Base-by-base conservation (phyloP, 148 eudicot species). In the Silene conica region DNA sequence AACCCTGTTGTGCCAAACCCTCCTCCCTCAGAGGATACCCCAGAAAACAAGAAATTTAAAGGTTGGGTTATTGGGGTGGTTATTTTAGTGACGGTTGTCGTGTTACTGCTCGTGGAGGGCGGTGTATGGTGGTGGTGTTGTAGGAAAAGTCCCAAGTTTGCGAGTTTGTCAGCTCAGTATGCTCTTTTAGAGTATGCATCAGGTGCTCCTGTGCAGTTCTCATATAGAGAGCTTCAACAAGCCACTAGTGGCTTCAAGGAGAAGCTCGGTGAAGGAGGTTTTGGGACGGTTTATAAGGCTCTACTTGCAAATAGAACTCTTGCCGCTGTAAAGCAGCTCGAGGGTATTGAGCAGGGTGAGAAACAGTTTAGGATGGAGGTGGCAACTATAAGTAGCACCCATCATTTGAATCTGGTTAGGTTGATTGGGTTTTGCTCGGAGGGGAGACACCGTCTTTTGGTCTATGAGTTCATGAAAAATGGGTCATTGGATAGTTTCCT, bases 331-430 rank as follows among this genome's bases (percentile, higher is more conserved):
- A 94, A 94, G 79, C 90, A 83, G 73, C 85, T 94, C 6, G 96
- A 94, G 77, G 97, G 97, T 54, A 89, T 91, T 55, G 98, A 87
- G 77, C 97, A 91, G 71, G 98, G 97, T 10, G 98, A 94, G 85
- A 94, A 85, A 72, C 97, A 94, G 75, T 94, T 94, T 73, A 79
- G 97, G 59, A 89, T 91, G 97, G 98, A 94, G 74, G 98, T 94
- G 14, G 97, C 97, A 21, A 89, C 97, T 14, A 94, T 94, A 19
- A 91, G 96, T 62, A 94, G 97, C 79, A 94, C 97, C 57, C 97
- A 94, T 73, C 98, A 94, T 81, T 80, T 91, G 76, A 94, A 94
- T 75, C 74, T 94, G 76, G 93, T 94, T 69, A 87, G 96, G 71
- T 62, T 94, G 78, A 89, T 89, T 8, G 98, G 97, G 22, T 93